Base-by-base conservation (phyloP, 106 monocot genomes). In the Posidonia australis region DNA sequence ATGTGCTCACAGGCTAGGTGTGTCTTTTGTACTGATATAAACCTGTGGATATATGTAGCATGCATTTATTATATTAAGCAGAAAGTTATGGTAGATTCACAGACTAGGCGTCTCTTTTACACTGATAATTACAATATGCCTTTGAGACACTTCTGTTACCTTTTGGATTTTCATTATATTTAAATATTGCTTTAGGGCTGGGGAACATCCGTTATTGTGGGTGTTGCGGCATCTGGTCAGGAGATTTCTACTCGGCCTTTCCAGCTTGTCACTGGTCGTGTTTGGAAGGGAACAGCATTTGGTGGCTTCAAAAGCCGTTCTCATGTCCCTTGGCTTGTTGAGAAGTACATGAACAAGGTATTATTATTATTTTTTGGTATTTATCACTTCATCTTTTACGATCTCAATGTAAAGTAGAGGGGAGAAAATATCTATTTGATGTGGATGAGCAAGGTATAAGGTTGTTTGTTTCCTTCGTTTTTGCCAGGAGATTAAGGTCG, bases 271-370 rank as follows among this genome's bases (percentile, higher is more conserved):
- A 96, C 90, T 36, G 96, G 96, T n/a, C 90, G 96, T 64, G 90
- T 96, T 18, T 96, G 96, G 96, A 96, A 96, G 72, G 96, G 96
- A 58, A 90, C 90, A 29, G 96, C 96, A 23, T 96, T 96, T 65
- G 96, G 96, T 62, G 96, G 96, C 65, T 96, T 96, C 82, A 96
- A 96, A 70, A 96, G 96, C 80, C 90, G 96, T 58, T 82, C 90
- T 67, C 96, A 96, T 65, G 96, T 96, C 13, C 96, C 96, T 14
- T 87, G 80, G 87, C 90, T 96, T 63, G 96, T 96, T 58, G 87
- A 87, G 11, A 87, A 96, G 72, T 96, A 96, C 82, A 74, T 96
- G 90, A 84, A 83, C 12, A 96, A 96, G 87, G 96, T 96, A 77
- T 9, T 1, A 3, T 22, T 36, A 36, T 36, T 4, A 19, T 17